These are phyloP conservation scores for Antonospora locustae DNA, from an alignment of 371 early-diverging fungal genomes.

Conservation along the genomic window DNA sequence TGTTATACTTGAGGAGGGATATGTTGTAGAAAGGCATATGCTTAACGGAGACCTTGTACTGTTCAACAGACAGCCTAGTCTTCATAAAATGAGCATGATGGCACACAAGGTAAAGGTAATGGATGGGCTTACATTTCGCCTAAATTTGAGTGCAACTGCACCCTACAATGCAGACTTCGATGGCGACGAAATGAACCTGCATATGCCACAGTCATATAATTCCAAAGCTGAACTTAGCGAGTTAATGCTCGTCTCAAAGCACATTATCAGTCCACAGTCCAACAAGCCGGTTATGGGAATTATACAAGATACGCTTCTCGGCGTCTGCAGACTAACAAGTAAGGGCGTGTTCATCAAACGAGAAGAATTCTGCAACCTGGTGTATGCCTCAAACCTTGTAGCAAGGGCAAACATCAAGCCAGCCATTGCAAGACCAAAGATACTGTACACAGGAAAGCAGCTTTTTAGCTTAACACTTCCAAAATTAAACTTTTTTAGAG, in stretches of 20 bases:
- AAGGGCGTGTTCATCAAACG: slow-evolving; percentile 77
- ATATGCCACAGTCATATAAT: slow-evolving; percentile 86
- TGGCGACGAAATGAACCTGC: slow-evolving; percentile 99
- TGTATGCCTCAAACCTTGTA: slow-evolving; percentile 46
- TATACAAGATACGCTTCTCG: slow-evolving; percentile 94
- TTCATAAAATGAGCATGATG: slow-evolving; percentile 99
- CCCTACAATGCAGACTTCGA: slow-evolving; percentile 99
- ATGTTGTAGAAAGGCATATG: slow-evolving; percentile 87
- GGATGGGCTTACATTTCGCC: slow-evolving; percentile 93
- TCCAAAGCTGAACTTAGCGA: slow-evolving; percentile 81
- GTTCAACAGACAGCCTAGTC: slow-evolving; percentile 97
- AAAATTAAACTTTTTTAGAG: slow-evolving; percentile 49
- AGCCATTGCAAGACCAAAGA: slow-evolving; percentile 78
- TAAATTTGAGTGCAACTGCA: slow-evolving; percentile 90
- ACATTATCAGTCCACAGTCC: slow-evolving; percentile 90
- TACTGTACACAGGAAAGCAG: slow-evolving; percentile 95
- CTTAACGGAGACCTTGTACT: slow-evolving; percentile 86
- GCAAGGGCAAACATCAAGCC: slow-evolving; percentile 61
- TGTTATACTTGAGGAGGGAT: slow-evolving; percentile 74
- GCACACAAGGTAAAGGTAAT: slow-evolving; percentile 89
- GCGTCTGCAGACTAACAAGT: slow-evolving; percentile 79
- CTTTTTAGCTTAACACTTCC: slow-evolving; percentile 78
- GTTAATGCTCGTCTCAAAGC: slow-evolving; percentile 86
- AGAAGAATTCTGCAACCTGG: slow-evolving; percentile 74
- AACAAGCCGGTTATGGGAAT: slow-evolving; percentile 98